These are phyloP conservation scores for Cucurbita moschata DNA, from an alignment of 306 rosid species.

Conservation along the genomic window DNA sequence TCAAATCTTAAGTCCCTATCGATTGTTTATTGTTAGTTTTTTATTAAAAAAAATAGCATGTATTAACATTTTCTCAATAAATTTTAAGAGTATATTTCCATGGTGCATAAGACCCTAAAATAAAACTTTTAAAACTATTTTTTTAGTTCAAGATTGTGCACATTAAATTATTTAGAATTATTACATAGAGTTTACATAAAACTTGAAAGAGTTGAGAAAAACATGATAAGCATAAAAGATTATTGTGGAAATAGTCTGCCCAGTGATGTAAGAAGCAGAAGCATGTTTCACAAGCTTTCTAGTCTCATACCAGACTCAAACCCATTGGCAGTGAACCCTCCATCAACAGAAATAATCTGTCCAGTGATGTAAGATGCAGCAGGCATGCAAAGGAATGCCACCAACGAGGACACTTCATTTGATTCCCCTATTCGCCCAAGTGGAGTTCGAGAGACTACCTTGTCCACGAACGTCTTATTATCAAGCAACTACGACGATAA, in stretches of 20 bases:
- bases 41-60: no score
- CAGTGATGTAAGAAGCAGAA: background rate
- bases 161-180: no score
- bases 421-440: slow-evolving; percentile 54
- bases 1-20: no score
- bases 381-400: slow-evolving; percentile 68
- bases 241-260: background rate
- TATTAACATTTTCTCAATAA: no score
- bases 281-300: background rate
- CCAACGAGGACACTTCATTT: slow-evolving; percentile 72
- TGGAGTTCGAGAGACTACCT: slow-evolving; percentile 37
- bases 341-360: slow-evolving; percentile 61
- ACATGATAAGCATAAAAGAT: background rate
- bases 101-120: no score
- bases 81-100: no score
- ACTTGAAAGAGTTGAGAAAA: background rate
- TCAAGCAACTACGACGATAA: slow-evolving; percentile 29
- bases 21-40: no score
- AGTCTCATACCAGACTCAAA: slow-evolving; percentile 29
- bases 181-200: no score
- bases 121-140: no score
- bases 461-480: slow-evolving; percentile 25
- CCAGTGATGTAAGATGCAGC: slow-evolving; percentile 84
- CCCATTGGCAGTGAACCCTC: slow-evolving; percentile 55
- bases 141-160: no score